phyloP scores from a whole-genome alignment of 2,329 filamentous ascomycete genomes.

The Aspergillus sp. region DNA sequence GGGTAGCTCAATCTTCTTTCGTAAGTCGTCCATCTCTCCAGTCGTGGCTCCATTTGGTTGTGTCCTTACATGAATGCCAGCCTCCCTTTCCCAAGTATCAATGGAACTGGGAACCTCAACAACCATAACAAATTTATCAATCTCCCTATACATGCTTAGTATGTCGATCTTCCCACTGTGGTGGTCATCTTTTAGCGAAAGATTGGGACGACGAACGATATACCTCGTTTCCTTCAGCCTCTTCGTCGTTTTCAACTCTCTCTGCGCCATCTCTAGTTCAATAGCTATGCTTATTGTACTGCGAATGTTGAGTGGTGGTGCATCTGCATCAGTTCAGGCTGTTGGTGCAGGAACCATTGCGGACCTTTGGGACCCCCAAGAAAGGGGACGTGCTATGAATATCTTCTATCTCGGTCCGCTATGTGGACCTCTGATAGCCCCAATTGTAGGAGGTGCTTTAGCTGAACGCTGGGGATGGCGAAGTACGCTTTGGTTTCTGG shows the following conservation, averaged over 20 bases:
- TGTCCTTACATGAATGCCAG: slow-evolving; percentile 45
- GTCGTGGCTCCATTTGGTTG: background rate
- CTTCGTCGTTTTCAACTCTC: slow-evolving; percentile 69
- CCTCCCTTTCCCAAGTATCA: slow-evolving; percentile 67
- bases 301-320: slow-evolving; percentile 72
- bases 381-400: slow-evolving; percentile 78
- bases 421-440: slow-evolving; percentile 71
- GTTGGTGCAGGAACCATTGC: slow-evolving; percentile 82
- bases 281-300: slow-evolving; percentile 78
- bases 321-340: slow-evolving; percentile 77
- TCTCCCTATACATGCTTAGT: slow-evolving; percentile 78
- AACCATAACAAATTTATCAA: slow-evolving; percentile 72
- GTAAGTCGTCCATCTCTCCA: slow-evolving; percentile 50
- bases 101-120: slow-evolving; percentile 62
- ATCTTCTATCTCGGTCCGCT: slow-evolving; percentile 80
- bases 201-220: slow-evolving; percentile 70
- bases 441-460: slow-evolving; percentile 75
- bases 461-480: slow-evolving; percentile 71
- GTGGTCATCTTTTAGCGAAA: slow-evolving; percentile 82
- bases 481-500: slow-evolving; percentile 75
- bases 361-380: slow-evolving; percentile 73
- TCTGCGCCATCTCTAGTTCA: slow-evolving; percentile 68
- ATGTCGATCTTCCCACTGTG: slow-evolving; percentile 85
- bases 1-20: slow-evolving; percentile 81
- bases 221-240: slow-evolving; percentile 74